These are phyloP conservation scores for Phytophthora citrophthora DNA, from an alignment of 352 stramenopile genomes.

Conservation along the genomic window DNA sequence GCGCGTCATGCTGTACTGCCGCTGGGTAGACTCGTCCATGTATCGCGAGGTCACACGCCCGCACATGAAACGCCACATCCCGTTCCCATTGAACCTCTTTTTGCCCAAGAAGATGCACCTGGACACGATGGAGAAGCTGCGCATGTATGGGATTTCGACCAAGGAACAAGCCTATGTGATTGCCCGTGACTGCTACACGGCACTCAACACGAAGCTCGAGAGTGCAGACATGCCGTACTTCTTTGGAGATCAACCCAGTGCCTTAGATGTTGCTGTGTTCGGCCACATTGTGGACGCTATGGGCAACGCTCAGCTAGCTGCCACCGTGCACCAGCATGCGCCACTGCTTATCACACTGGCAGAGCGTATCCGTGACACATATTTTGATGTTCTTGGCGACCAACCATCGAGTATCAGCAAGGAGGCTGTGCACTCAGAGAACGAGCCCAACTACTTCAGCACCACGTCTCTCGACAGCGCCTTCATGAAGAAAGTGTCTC, in stretches of 20 bases:
- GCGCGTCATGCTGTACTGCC: conserved; percentile 82
- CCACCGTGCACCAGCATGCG: conserved; percentile 77
- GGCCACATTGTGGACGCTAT: conserved; percentile 84
- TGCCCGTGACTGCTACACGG: conserved; percentile 84
- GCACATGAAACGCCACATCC: conserved; percentile 81
- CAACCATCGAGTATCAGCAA: conserved; percentile 46
- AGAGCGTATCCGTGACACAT: conserved; percentile 73
- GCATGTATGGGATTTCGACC: conserved; percentile 58
- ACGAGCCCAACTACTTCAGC: conserved; percentile 75
- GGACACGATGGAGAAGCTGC: conserved; percentile 65
- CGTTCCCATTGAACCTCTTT: conserved; percentile 85
- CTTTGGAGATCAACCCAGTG: conserved; percentile 70
- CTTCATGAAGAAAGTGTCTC: conserved; percentile 79
- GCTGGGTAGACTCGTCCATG: conserved; percentile 84
- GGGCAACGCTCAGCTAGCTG: conserved; percentile 70
- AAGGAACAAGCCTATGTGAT: conserved; percentile 87
- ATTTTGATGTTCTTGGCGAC: conserved; percentile 58
- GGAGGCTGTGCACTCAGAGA: conserved; percentile 67
- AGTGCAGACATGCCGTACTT: conserved; percentile 64
- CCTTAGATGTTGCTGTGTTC: conserved; percentile 83
- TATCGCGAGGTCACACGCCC: conserved; percentile 87
- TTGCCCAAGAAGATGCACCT: conserved; percentile 88
- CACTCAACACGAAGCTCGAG: conserved; percentile 83
- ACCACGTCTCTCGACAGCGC: conserved; percentile 39
- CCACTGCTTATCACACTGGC: conserved; percentile 77